These are phyloP conservation scores for Luffa aegyptiaca DNA, from an alignment of 306 rosid genomes.

Conservation along the genomic window DNA sequence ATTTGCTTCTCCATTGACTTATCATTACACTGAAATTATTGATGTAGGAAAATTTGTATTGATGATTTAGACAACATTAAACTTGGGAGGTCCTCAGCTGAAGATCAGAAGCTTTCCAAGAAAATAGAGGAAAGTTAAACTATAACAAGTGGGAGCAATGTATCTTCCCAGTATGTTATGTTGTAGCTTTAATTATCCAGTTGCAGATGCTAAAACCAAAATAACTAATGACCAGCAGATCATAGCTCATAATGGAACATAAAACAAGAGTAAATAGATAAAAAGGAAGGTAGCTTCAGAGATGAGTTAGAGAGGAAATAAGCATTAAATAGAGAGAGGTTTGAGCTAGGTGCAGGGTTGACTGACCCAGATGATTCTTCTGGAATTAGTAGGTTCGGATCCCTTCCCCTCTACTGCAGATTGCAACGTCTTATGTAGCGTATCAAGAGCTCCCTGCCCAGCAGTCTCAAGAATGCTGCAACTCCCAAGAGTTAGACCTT, in stretches of 20 bases:
- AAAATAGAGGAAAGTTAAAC: neutral
- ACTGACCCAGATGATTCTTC: constrained; percentile 67
- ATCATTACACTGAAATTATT: neutral
- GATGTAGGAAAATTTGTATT: neutral
- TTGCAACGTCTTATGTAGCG: constrained; percentile 51
- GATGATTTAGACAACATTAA: neutral
- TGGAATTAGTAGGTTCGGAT: constrained; percentile 45
- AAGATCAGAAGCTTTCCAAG: neutral
- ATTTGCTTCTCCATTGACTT: neutral
- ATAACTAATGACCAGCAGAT: neutral
- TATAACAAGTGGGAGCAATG: neutral
- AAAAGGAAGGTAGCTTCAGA: neutral
- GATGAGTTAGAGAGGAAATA: neutral
- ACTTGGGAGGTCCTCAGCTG: neutral
- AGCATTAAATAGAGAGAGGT: neutral
- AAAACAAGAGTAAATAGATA: neutral
- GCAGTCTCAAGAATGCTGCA: constrained; percentile 90
- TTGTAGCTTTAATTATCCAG: neutral
- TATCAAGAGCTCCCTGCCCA: constrained; percentile 63
- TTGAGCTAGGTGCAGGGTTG: neutral
- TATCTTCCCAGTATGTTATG: neutral
- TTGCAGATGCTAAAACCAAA: neutral
- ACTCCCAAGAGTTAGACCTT: constrained; percentile 67
- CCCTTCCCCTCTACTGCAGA: constrained; percentile 41
- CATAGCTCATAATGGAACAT: neutral